Base-by-base conservation (phyloP, 331 rosid species). In the Phaseolus coccineus region DNA sequence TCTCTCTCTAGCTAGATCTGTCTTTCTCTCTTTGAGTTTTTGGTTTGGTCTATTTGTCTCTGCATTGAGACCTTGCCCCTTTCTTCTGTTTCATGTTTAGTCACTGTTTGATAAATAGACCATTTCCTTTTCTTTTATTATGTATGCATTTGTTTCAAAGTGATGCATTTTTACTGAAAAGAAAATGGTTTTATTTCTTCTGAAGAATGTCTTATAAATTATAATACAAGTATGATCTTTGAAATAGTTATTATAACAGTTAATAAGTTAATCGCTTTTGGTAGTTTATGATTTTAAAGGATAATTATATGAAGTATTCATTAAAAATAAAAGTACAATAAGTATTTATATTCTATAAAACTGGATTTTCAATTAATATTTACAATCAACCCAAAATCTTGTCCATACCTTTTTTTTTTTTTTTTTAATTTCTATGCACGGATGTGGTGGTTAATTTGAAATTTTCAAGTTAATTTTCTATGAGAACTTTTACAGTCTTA, bases 71-170 rank as follows among this genome's bases (percentile, higher is more conserved):
- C 55, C 42, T 33, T 58, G 53, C 42, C 76, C 8, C 28, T 56
- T 61, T 39, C 73, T 25, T 57, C 37, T 51, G 66, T 52, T 40
- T 42, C 35, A 61, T 76, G 78, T 71, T 1, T 42, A 58, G 81
- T 69, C 52, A 68, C 48, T 68, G 70, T 64, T 37, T 37, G 1
- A 65, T n/a, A 65, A 37, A 10, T 39, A 37, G 16, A 37, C 3
- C 1, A 40, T 77, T 28, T 30, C n/a, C 12, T 35, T 76, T n/a
- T 9, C 0, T 44, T 4, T 58, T 27, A 1, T 61, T 6, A 30
- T 61, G 42, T 61, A 61, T 52, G 13, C 1, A 22, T 56, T 56
- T 3, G 27, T 52, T 52, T n/a, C 0, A n/a, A 52, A 4, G 25
- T 50, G 9, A 52, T 52, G 2, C 8, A 4, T 16, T 52, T 52